phyloP scores from a whole-genome alignment of 139 green algal species.

The Raphidocelis subcapitata region DNA sequence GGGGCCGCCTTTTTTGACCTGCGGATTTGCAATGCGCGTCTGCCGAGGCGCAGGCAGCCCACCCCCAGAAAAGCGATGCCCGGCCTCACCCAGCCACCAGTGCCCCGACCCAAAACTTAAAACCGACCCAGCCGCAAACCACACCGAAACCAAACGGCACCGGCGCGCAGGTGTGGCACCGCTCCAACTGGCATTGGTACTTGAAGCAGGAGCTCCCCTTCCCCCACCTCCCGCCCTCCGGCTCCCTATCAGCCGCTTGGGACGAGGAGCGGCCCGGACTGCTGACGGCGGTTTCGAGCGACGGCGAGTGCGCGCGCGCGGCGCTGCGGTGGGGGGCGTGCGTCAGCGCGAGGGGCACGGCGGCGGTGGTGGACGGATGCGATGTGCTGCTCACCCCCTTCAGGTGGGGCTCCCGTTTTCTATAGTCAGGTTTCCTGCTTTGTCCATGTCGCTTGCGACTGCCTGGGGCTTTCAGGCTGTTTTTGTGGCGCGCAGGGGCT shows the following conservation, averaged over 20 bases:
- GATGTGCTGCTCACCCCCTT: slow-evolving; percentile 81
- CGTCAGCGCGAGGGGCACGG: slow-evolving; percentile 65
- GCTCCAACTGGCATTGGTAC: slow-evolving; percentile 97
- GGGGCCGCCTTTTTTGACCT: no score
- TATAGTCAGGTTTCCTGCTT: no score
- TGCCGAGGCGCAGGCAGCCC: no score
- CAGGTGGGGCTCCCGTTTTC: slow-evolving; percentile 38
- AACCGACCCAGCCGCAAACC: no score
- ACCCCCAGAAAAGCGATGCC: no score
- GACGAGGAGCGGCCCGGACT: slow-evolving; percentile 43
- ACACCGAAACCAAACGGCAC: no score
- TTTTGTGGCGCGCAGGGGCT: no score
- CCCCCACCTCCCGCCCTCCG: background rate
- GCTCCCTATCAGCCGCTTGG: slow-evolving; percentile 39
- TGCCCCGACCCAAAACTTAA: no score
- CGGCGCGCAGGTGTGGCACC: slow-evolving; percentile 90
- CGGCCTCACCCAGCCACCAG: no score
- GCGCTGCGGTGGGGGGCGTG: slow-evolving; percentile 30
- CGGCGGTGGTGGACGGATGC: slow-evolving; percentile 82
- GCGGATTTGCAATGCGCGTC: no score
- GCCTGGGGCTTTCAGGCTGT: no score
- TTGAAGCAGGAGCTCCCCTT: slow-evolving; percentile 76
- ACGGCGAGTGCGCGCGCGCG: slow-evolving; percentile 32
- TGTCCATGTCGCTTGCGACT: no score
- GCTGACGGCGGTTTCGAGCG: slow-evolving; percentile 44